Evolutionary conservation across 75 land plant species (phyloP), one percentile per base, ranked within the genome.

Genomic region (Pinus taeda): DNA sequence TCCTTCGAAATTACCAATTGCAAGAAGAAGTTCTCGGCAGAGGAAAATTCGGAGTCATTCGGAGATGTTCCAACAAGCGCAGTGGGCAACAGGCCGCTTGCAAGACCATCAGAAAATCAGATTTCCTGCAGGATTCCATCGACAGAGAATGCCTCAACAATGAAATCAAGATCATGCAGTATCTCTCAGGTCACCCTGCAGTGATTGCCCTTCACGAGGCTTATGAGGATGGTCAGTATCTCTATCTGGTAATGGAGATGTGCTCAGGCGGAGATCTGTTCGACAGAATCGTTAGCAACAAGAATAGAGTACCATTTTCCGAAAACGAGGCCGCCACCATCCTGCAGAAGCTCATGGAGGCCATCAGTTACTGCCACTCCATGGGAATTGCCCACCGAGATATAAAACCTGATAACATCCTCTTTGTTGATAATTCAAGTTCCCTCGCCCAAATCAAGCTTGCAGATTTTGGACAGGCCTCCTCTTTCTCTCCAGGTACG

Each of bases 401-500:
- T 56, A 22, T 91, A 15, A 91, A 91, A 81, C 90, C 93, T 29
- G 93, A 91, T 30, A 91, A 91, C 71, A 60, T 91, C 15, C 65
- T 91, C 22, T 81, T 91, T 72, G 20, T 63, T 30, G 9, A 57
- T 22, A 65, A 64, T 30, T 55, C 78, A 65, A 29, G 82, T 49
- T 45, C 53, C 9, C 1, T 45, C 9, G 1, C 9, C 8, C 53
- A 45, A 45, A 45, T 45, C 9, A 80, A 79, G 75, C 83, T 91
- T 11, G 81, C 84, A 53, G 93, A 91, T 62, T 88, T 91, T 73
- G 93, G 93, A 4, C 86, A 88, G 29, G 93, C 93, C 20, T 82
- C 74, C 57, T 78, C 60, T 79, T 78, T 83, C 69, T 57, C 76
- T 20, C 66, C 12, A 4, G 76, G 76, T 75, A 75, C 3, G 26